These are phyloP conservation scores for Piper longum DNA, from an alignment of 164 flowering plant species.

Conservation along the genomic window DNA sequence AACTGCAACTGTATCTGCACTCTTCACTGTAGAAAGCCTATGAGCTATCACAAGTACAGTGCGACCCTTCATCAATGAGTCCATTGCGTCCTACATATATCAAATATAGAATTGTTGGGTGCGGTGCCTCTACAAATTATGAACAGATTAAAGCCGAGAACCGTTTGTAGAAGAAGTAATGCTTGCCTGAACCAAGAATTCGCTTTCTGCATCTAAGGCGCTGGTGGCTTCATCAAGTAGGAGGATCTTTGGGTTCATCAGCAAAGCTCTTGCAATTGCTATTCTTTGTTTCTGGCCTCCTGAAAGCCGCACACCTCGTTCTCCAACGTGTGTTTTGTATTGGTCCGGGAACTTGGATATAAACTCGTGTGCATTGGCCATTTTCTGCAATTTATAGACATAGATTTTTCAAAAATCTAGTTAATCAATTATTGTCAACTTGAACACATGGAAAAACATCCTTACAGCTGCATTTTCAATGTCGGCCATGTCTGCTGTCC, in stretches of 20 bases:
- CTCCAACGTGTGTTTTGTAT: constrained; percentile 80
- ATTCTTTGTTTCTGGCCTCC: constrained; percentile 96
- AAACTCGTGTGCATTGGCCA: constrained; percentile 98
- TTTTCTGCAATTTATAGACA: constrained; percentile 43
- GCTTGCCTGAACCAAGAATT: constrained; percentile 81
- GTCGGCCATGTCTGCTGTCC: constrained; percentile 47
- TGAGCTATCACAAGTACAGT: constrained; percentile 98
- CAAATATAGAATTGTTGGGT: not conserved
- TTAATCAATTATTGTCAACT: not conserved
- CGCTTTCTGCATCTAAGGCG: constrained; percentile 97
- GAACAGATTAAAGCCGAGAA: not conserved
- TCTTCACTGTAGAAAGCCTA: constrained; percentile 88
- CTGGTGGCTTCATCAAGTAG: constrained; percentile 97
- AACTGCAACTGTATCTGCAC: constrained; percentile 83
- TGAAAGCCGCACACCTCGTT: constrained; percentile 86
- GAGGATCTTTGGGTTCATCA: constrained; percentile 84
- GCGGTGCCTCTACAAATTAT: not conserved
- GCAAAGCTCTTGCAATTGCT: constrained; percentile 90
- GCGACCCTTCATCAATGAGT: constrained; percentile 88
- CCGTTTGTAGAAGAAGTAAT: too few species aligned
- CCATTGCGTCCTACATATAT: constrained; percentile 83
- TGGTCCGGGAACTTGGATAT: constrained; percentile 76
- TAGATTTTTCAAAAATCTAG: constrained; percentile 1
- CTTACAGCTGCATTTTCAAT: constrained; percentile 91
- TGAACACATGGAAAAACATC: constrained; percentile 1